Percentiles rank a stretch among this genome's conserved stretches.
These are phyloP conservation scores for Cutaneotrichosporon dermatis DNA, from an alignment of 1,284 basidiomycete genomes.

Conservation along the genomic window DNA sequence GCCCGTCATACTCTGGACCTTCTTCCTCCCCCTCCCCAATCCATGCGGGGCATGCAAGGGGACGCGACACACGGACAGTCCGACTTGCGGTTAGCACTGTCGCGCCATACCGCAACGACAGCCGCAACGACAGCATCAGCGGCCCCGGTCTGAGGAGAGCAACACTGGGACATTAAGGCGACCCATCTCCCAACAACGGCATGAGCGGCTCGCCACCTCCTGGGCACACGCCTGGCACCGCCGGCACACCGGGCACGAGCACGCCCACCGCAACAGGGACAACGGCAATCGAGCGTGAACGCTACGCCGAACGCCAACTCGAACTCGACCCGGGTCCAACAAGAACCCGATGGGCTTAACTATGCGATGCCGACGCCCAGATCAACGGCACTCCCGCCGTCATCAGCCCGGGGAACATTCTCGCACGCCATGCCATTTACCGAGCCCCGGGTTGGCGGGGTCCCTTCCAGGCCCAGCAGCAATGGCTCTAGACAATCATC, in stretches of 20 bases:
- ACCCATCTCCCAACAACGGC: background rate
- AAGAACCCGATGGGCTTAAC: background rate
- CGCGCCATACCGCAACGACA: slow-evolving; percentile 3
- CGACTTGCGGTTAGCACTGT: background rate
- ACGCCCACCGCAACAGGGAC: background rate
- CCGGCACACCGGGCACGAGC: background rate
- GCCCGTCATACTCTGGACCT: slow-evolving; percentile 1
- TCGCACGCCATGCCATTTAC: slow-evolving; percentile 2
- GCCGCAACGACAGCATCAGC: background rate
- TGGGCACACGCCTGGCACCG: slow-evolving; percentile 3
- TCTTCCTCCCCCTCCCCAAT: background rate
- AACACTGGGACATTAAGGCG: background rate
- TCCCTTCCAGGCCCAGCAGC: slow-evolving; percentile 37
- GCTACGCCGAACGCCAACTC: background rate
- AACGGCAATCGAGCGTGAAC: background rate
- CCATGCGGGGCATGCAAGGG: background rate
- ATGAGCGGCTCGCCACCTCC: background rate
- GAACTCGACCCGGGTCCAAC: background rate
- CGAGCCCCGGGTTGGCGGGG: slow-evolving; percentile 33
- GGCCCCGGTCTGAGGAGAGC: background rate
- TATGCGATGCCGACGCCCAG: slow-evolving; percentile 13
- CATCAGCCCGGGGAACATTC: background rate
- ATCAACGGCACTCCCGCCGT: slow-evolving; percentile 10
- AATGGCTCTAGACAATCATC: slow-evolving; percentile 49
- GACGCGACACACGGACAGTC: background rate